Base-by-base conservation (phyloP, 305 asterid species). In the Solanum hybrid region DNA sequence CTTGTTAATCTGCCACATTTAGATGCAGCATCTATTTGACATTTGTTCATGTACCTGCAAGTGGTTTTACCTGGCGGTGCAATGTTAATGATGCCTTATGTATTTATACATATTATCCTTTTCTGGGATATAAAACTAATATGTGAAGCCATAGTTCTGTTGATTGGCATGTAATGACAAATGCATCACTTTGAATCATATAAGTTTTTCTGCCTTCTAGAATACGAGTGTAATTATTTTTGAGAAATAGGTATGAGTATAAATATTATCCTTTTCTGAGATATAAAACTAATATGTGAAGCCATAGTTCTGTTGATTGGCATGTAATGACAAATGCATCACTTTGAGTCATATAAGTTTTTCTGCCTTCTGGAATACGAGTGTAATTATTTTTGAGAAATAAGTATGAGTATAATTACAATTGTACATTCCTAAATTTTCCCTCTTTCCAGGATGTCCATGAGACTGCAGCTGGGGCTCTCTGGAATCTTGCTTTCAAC, bases 381-480 rank as follows among this genome's bases (percentile, higher is more conserved):
- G 31, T 16, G 11, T 8, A 39, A 26, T 81, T 81, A 81, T 26
- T n/a, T 28, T 39, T 40, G 69, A 42, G 81, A 14, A 20, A 35
- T 22, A 78, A 78, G 51, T 78, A 78, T 78, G 31, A 35, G 84
- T 78, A n/a, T 51, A 31, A 31, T 51, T 51, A 84, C 1, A 6
- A 71, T 46, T 18, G 42, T 51, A 6, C 39, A 51, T 84, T 5
- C 88, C 88, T 84, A 51, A 84, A 84, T 29, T 84, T 84, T 20
- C 75, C 67, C 88, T 29, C 42, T 84, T 90, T 91, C 91, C 95
- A 96, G 99, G 99, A 97, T 33, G 98, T 97, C 91, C 99, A 97
- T 22, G 99, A 97, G 95, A 96, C 99, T 24, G 99, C 99, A 79
- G 98, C 98, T 26, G 99, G 99, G 86, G 99, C 99, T 78, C 98